These are phyloP conservation scores for Excoecaria cochinchinensis DNA, from an alignment of 345 rosid species.

Conservation along the genomic window DNA sequence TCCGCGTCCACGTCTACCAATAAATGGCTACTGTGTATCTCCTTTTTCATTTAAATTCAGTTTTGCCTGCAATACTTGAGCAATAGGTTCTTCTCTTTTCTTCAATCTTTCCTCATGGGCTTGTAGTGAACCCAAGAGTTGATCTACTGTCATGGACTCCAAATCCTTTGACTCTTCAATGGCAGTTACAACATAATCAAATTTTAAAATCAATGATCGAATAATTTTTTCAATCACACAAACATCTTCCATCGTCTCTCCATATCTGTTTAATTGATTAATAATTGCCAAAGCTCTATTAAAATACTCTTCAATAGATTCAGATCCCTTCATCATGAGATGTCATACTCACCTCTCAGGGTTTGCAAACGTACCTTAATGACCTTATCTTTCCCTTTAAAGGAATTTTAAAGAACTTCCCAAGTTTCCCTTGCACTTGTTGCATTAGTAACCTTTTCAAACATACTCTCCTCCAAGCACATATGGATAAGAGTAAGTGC, in stretches of 20 bases:
- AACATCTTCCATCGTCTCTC: conserved; percentile 1
- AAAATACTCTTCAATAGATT: background rate
- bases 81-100: background rate
- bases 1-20: no score
- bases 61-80: no score
- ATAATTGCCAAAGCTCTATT: background rate
- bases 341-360: background rate
- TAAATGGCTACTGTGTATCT: no score
- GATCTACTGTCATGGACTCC: background rate
- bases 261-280: conserved; percentile 9
- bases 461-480: conserved; percentile 10
- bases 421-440: background rate
- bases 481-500: conserved; percentile 1
- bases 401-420: conserved; percentile 6
- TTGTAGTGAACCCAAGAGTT: conserved; percentile 12
- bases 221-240: background rate
- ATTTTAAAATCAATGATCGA: background rate
- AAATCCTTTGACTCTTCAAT: conserved; percentile 21
- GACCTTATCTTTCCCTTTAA: conserved; percentile 15
- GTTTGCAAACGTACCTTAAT: conserved; percentile 14
- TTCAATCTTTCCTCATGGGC: conserved; percentile 1
- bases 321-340: background rate
- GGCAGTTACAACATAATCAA: background rate
- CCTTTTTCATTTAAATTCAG: no score
- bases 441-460: background rate